Conservation (phyloP, 1,284 basidiomycete genomes). For the Sanghuangporus baumii region DNA sequence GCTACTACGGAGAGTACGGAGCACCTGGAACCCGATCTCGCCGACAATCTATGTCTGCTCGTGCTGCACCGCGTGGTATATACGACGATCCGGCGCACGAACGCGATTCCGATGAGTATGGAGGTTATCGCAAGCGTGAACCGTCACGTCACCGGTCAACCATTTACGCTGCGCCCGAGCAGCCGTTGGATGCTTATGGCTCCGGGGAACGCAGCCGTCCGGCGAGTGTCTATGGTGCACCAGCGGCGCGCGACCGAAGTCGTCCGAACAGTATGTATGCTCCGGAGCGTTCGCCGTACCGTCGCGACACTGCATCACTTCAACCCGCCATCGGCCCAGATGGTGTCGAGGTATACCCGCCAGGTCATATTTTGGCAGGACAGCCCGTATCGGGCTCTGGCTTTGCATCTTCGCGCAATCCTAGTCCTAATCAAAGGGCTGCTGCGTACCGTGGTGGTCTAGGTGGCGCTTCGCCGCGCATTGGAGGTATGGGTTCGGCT, state of each 20-base stretch:
- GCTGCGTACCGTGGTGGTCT: conserved; percentile 8
- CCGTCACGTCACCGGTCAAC: conserved; percentile 1
- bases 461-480: conserved; percentile 3
- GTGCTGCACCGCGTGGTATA: not conserved
- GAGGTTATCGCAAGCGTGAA: not conserved
- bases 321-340: conserved; percentile 6
- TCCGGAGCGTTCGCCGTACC: conserved; percentile 19
- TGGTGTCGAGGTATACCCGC: conserved; percentile 36
- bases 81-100: conserved; percentile 20
- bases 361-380: conserved; percentile 51
- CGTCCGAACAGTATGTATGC: conserved; percentile 18
- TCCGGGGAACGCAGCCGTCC: not conserved
- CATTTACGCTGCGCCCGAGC: conserved; percentile 7
- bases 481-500: not conserved
- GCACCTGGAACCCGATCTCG: conserved; percentile 14
- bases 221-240: not conserved
- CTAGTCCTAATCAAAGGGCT: conserved; percentile 14
- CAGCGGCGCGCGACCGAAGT: not conserved
- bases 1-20: conserved; percentile 8
- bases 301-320: conserved; percentile 10
- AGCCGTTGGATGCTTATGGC: not conserved
- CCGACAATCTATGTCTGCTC: conserved; percentile 11
- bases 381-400: conserved; percentile 26
- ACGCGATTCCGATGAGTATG: conserved; percentile 14
- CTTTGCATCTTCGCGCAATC: conserved; percentile 7